Evolutionary conservation across 257 asterid genomes (phyloP), one percentile per base, ranked within the genome.

Genomic region (Gentiana dahurica): DNA sequence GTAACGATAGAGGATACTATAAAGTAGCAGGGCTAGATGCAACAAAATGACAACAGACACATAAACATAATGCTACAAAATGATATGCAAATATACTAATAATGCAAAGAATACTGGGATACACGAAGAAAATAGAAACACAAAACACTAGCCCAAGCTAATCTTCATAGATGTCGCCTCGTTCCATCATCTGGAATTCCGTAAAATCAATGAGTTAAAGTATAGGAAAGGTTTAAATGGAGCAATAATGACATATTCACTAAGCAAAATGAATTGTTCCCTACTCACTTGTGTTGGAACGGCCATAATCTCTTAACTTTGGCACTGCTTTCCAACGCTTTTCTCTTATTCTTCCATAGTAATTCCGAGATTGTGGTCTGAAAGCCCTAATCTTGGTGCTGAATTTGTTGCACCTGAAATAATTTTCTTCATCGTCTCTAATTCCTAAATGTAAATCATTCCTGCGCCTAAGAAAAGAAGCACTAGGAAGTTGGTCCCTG

Each of bases 361-460:
- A 78, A 54, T 46, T 68, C 52, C 63, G 82, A 38, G 86, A 72
- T 61, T 75, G 89, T 55, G 75, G 78, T 83, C 81, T 77, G 59
- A 73, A 82, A 55, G 82, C 74, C 80, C 87, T 81, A 62, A 74
- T 32, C 75, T 68, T 87, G 81, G 95, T 69, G 88, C 82, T 61
- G 49, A 57, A 54, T 60, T 69, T 79, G 55, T 77, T 78, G 85
- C 81, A 88, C 79, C 95, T 72, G 61, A 75, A 81, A 73, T 74
- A 92, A 75, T 92, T 88, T 57, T 92, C 95, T 77, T 81, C 97
- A 79, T 88, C 97, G 84, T 88, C 95, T 75, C 94, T 92, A 92
- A 69, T 74, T 71, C 94, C 97, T 92, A 92, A 67, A 57, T 88
- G 80, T 80, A 92, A 94, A 83, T 60, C 69, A 59, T 67, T 75